phyloP scores from a whole-genome alignment of 2,329 filamentous ascomycete species.

The Colletotrichum limetticola region DNA sequence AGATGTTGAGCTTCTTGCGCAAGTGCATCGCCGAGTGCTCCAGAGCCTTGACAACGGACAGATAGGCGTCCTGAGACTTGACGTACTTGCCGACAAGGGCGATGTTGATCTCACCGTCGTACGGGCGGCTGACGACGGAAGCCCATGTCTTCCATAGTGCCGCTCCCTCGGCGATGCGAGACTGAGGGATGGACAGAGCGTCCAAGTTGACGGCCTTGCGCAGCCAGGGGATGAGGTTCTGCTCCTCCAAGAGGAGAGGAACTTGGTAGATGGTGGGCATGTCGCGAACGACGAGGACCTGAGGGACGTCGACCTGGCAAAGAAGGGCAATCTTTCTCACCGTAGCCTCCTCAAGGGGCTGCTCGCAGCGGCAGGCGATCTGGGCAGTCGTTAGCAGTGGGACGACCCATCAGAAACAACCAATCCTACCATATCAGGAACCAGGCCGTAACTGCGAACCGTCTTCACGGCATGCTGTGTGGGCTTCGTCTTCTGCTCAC shows the following conservation, averaged over 20 bases:
- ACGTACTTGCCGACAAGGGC: conserved; percentile 94
- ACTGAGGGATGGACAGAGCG: conserved; percentile 60
- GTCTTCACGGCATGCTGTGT: conserved; percentile 91
- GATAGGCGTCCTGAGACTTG: conserved; percentile 85
- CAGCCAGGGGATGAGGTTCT: conserved; percentile 78
- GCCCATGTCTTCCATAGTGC: conserved; percentile 69
- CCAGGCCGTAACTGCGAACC: conserved; percentile 82
- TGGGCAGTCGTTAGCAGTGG: conserved; percentile 43
- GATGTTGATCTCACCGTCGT: conserved; percentile 79
- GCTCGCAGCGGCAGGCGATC: conserved; percentile 94
- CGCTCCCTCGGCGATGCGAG: conserved; percentile 68
- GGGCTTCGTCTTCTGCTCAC: conserved; percentile 95
- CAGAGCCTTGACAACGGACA: conserved; percentile 85
- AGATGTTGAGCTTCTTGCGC: conserved; percentile 79
- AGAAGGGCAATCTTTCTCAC: conserved; percentile 89
- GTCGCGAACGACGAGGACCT: conserved; percentile 90
- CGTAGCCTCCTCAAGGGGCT: conserved; percentile 76
- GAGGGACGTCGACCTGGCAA: conserved; percentile 86
- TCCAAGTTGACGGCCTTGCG: conserved; percentile 74
- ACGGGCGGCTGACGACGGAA: conserved; percentile 74
- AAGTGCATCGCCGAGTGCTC: conserved; percentile 94
- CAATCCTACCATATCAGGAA: conserved; percentile 72
- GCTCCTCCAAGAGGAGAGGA: conserved; percentile 87
- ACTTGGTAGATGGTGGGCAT: conserved; percentile 95
- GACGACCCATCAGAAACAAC: not conserved